A percentile compares a stretch with the other conserved stretches of the same genome.
phyloP scores from a whole-genome alignment of 768 basidiomycete genomes.

The Mycena indigotica region DNA sequence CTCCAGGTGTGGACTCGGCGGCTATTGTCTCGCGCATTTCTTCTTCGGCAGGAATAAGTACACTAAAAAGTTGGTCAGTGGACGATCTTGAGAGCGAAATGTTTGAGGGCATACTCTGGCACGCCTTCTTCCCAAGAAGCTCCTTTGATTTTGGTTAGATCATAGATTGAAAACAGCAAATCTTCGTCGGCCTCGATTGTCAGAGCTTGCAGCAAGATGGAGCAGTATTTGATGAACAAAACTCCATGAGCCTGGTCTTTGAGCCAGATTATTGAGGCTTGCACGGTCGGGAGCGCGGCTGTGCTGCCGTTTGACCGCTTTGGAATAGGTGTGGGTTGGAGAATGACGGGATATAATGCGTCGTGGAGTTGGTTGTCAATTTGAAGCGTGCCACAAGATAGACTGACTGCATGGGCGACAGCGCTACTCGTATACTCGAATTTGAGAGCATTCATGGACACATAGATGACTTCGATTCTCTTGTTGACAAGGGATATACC shows the following conservation, averaged over 20 bases:
- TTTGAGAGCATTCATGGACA: slow-evolving; percentile 75
- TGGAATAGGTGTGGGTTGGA: slow-evolving; percentile 89
- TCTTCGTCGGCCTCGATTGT: slow-evolving; percentile 98
- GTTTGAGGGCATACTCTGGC: slow-evolving; percentile 62
- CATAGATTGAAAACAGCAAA: slow-evolving; percentile 87
- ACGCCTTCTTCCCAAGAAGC: slow-evolving; percentile 81
- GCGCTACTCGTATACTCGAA: slow-evolving; percentile 83
- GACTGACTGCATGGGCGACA: slow-evolving; percentile 74
- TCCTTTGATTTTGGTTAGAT: slow-evolving; percentile 90
- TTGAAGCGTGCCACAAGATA: slow-evolving; percentile 86
- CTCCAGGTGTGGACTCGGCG: slow-evolving; percentile 61
- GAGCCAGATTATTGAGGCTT: slow-evolving; percentile 84
- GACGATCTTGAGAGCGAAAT: too few species aligned
- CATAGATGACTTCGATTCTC: slow-evolving; percentile 85
- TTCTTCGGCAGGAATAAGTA: slow-evolving; percentile 71
- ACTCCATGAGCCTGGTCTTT: slow-evolving; percentile 99
- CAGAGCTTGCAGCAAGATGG: slow-evolving; percentile 88
- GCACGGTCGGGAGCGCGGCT: slow-evolving; percentile 85
- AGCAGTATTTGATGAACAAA: slow-evolving; percentile 96
- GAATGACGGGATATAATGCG: slow-evolving; percentile 89
- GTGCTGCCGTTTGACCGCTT: slow-evolving; percentile 68
- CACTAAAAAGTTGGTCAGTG: too few species aligned
- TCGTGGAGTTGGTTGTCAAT: slow-evolving; percentile 98
- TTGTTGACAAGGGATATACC: slow-evolving; percentile 92
- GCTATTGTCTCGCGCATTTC: slow-evolving; percentile 78